These are phyloP conservation scores for Poterioochromonas sp. DNA, from an alignment of 352 stramenopile genomes.

Conservation along the genomic window DNA sequence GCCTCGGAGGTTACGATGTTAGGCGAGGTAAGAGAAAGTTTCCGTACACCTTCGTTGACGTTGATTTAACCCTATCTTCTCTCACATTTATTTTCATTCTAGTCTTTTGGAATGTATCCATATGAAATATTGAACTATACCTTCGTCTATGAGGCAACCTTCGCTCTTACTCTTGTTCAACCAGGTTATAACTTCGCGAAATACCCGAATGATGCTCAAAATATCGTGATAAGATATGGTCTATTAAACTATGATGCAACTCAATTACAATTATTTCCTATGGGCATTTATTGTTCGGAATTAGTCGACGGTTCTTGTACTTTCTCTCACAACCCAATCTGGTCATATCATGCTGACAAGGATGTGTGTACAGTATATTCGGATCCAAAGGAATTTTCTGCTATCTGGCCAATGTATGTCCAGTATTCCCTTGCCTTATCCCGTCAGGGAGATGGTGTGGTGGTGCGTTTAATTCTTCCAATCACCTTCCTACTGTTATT, in stretches of 20 bases:
- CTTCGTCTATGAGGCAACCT: neutral
- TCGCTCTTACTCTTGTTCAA: neutral
- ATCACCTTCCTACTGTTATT: neutral
- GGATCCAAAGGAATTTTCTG: no score
- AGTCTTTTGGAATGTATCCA: no score
- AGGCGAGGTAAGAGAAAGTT: no score
- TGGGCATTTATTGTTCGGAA: neutral
- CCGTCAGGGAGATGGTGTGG: neutral
- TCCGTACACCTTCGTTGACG: no score
- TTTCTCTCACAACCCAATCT: neutral
- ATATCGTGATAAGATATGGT: neutral
- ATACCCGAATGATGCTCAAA: neutral
- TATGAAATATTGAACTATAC: no score
- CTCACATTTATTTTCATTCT: no score
- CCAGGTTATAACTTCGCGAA: neutral
- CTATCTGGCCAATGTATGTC: neutral
- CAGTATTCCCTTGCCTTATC: neutral
- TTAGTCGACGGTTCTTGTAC: neutral
- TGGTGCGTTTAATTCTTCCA: neutral
- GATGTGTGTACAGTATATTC: no score
- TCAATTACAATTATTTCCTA: no score
- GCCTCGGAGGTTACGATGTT: neutral
- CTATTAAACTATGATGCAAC: neutral
- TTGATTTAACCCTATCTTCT: no score
- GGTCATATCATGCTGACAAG: neutral